phyloP scores from a whole-genome alignment of 2,329 filamentous ascomycete genomes.

The Apiospora sp. region DNA sequence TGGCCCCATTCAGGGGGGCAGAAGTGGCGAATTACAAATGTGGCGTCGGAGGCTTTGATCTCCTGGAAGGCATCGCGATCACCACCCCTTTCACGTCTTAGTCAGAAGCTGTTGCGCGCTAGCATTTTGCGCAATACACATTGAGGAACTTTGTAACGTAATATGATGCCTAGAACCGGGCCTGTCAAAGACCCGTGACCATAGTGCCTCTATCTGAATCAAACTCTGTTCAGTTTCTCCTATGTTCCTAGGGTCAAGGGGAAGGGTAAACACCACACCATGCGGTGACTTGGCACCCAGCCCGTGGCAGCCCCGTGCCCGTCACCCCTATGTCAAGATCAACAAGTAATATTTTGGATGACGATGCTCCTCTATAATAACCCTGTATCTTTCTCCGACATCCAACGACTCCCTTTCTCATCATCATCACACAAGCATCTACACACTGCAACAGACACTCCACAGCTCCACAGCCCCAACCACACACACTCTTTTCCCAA shows the following conservation, averaged over 20 bases:
- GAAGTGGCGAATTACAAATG: background rate
- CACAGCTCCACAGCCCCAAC: slow-evolving; percentile 2
- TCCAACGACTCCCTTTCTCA: background rate
- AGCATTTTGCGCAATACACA: background rate
- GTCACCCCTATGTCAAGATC: background rate
- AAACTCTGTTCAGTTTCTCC: background rate
- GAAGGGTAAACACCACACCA: background rate
- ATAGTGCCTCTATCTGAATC: too few species aligned
- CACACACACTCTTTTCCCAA: too few species aligned
- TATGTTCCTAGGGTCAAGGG: background rate
- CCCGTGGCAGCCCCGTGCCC: background rate
- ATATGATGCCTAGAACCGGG: background rate
- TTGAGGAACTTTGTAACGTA: background rate
- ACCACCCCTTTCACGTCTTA: background rate
- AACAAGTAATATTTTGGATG: background rate
- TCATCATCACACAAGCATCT: slow-evolving; percentile 1
- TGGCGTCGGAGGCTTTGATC: background rate
- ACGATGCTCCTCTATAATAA: background rate
- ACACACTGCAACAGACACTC: background rate
- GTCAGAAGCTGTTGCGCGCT: background rate
- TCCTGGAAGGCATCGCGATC: background rate
- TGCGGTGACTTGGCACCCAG: background rate
- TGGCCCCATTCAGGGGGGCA: background rate
- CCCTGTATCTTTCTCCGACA: background rate
- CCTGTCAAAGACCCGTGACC: too few species aligned